phyloP scores from a whole-genome alignment of 1,284 basidiomycete genomes.

The Sanghuangporus weigelae region DNA sequence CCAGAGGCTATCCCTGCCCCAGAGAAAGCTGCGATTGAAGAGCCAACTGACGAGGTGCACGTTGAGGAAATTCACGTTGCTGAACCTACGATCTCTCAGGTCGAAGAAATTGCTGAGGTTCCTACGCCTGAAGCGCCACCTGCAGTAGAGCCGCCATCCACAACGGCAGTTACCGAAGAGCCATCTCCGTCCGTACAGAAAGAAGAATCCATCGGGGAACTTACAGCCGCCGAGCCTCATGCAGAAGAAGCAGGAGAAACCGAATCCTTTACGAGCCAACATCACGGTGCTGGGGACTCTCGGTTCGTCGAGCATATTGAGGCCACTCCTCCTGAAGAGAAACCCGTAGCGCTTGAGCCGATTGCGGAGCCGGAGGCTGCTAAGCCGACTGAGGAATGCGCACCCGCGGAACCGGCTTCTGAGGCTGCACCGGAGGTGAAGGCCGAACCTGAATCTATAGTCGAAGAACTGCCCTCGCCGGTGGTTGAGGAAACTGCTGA shows the following conservation, averaged over 20 bases:
- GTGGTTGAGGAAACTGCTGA: neutral
- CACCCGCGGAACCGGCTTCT: neutral
- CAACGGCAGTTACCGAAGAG: neutral
- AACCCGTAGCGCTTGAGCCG: neutral
- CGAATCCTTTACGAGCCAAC: neutral
- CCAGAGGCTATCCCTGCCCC: neutral
- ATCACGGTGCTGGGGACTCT: constrained; percentile 12
- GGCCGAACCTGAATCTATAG: neutral
- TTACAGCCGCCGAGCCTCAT: neutral
- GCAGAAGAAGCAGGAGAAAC: neutral
- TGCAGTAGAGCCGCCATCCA: neutral
- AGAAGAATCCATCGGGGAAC: neutral
- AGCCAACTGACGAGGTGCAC: neutral
- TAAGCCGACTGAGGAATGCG: neutral
- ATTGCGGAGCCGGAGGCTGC: neutral
- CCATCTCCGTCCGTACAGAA: neutral
- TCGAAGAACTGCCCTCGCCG: neutral
- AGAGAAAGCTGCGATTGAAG: neutral
- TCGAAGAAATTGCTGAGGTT: neutral
- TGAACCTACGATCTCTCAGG: neutral
- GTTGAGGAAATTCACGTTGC: neutral
- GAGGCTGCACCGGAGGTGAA: neutral
- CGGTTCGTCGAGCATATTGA: constrained; percentile 16
- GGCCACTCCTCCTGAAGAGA: constrained; percentile 1
- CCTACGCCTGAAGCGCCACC: neutral